phyloP scores from a whole-genome alignment of 2,329 filamentous ascomycete species.

The Decorospora gaudefroyi region DNA sequence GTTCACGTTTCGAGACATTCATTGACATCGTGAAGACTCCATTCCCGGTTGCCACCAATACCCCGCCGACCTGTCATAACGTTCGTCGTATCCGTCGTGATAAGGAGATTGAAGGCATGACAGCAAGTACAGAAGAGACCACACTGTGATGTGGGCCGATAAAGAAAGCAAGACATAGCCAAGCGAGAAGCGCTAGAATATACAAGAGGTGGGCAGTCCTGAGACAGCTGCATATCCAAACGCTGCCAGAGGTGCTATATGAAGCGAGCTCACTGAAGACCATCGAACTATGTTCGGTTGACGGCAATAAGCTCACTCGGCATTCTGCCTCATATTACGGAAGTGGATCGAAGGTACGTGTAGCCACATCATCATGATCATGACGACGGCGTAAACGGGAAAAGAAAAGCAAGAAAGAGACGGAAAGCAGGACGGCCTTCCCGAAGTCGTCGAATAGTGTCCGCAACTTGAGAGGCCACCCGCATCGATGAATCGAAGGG shows the following conservation, averaged over 20 bases:
- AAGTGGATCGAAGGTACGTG: conserved; percentile 32
- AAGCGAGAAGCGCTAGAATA: conserved; percentile 30
- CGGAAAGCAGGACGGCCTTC: conserved; percentile 16
- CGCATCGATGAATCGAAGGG: conserved; percentile 21
- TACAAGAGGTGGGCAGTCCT: conserved; percentile 27
- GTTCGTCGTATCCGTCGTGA: conserved; percentile 35
- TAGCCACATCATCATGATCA: conserved; percentile 35
- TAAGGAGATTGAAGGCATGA: conserved; percentile 21
- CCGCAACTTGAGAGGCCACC: conserved; percentile 13
- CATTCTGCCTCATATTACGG: conserved; percentile 27
- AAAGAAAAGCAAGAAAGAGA: conserved; percentile 22
- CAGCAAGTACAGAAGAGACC: conserved; percentile 25
- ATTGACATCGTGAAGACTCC: conserved; percentile 26
- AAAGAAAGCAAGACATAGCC: conserved; percentile 26
- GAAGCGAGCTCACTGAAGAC: neutral
- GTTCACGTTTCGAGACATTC: conserved; percentile 30
- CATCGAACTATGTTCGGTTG: neutral
- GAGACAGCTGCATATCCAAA: conserved; percentile 9
- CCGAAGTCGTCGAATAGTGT: conserved; percentile 9
- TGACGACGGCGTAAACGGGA: conserved; percentile 26
- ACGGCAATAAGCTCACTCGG: conserved; percentile 5
- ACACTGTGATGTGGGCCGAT: conserved; percentile 18
- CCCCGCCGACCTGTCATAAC: conserved; percentile 26
- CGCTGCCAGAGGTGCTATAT: neutral
- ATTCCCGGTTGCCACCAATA: conserved; percentile 15